phyloP scores from a whole-genome alignment of 1,284 basidiomycete genomes.

The Thelephora terrestris region DNA sequence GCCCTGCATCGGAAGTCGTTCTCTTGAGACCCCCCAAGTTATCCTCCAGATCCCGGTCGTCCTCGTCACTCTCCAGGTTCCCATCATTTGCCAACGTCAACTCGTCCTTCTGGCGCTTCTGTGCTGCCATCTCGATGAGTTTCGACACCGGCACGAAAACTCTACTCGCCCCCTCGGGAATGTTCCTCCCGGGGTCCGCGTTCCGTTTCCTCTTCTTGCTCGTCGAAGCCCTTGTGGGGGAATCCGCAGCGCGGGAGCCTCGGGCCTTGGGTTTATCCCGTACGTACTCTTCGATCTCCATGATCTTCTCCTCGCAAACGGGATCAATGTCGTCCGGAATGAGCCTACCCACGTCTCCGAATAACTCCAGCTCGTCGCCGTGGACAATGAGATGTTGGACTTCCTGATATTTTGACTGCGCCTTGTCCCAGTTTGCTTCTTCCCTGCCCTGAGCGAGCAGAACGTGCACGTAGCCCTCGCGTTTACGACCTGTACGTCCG shows the following conservation, averaged over 20 bases:
- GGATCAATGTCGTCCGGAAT: slow-evolving; percentile 76
- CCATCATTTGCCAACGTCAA: slow-evolving; percentile 19
- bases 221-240: slow-evolving; percentile 24
- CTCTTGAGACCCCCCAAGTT: slow-evolving; percentile 36
- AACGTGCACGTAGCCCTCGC: slow-evolving; percentile 84
- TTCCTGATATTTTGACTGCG: slow-evolving; percentile 79
- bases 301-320: slow-evolving; percentile 67
- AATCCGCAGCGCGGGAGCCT: slow-evolving; percentile 14
- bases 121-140: slow-evolving; percentile 40
- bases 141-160: slow-evolving; percentile 57
- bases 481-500: slow-evolving; percentile 92
- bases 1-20: slow-evolving; percentile 31
- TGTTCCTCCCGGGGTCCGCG: slow-evolving; percentile 52
- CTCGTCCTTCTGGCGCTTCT: slow-evolving; percentile 28
- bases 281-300: slow-evolving; percentile 70
- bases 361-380: slow-evolving; percentile 84
- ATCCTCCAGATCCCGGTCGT: slow-evolving; percentile 50
- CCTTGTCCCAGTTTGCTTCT: slow-evolving; percentile 86
- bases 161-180: slow-evolving; percentile 51
- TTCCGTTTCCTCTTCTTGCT: slow-evolving; percentile 61
- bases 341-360: slow-evolving; percentile 82
- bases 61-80: slow-evolving; percentile 48
- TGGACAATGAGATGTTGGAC: slow-evolving; percentile 86
- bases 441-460: slow-evolving; percentile 90
- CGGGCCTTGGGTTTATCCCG: slow-evolving; percentile 35